phyloP scores from a whole-genome alignment of 768 basidiomycete species.

The Serendipita sp. region DNA sequence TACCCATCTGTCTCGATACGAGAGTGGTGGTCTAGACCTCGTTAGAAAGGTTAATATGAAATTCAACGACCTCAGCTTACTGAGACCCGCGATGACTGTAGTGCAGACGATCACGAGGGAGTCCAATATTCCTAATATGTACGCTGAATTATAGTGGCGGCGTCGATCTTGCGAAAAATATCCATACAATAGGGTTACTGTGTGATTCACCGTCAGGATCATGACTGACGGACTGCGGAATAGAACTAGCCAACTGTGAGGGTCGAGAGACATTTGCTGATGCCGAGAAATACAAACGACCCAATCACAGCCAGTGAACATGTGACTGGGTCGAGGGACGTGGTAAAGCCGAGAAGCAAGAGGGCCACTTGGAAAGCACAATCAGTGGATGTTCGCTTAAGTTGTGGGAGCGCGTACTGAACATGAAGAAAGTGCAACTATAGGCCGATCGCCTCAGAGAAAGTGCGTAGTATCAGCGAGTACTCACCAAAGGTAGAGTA shows the following conservation, averaged over 20 bases:
- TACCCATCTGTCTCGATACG: no score
- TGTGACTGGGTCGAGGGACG: not conserved
- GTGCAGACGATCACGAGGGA: not conserved
- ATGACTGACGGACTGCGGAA: not conserved
- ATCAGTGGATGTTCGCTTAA: not conserved
- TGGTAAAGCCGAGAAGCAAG: not conserved
- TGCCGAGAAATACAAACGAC: not conserved
- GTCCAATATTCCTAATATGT: not conserved
- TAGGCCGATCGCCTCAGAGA: not conserved
- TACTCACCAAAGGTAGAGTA: not conserved
- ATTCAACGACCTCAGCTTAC: no score
- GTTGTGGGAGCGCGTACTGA: not conserved
- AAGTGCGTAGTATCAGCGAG: not conserved
- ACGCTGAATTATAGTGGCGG: not conserved
- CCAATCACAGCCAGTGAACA: not conserved
- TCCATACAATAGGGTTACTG: not conserved
- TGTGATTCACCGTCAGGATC: not conserved
- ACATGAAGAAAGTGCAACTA: not conserved
- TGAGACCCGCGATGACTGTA: no score
- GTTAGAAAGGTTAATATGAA: no score
- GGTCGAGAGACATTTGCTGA: not conserved
- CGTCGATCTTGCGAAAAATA: not conserved
- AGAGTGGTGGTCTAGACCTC: no score
- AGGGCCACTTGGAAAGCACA: not conserved
- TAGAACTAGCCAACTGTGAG: not conserved